phyloP scores from a whole-genome alignment of 2,329 filamentous ascomycete genomes.

The Verticillium zaregamsianum region DNA sequence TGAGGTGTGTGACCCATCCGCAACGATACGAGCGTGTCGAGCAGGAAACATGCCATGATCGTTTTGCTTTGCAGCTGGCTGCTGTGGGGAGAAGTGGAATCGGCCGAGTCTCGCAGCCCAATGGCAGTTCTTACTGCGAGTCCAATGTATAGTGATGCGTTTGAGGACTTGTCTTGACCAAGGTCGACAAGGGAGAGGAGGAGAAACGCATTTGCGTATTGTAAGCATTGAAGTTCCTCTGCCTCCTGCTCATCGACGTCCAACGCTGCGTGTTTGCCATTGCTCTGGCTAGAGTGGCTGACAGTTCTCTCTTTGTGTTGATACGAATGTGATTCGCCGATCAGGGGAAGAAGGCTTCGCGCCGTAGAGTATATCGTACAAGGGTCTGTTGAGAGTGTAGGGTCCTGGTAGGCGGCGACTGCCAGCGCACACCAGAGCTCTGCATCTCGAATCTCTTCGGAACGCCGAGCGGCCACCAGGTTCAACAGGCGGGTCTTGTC shows the following conservation, averaged over 20 bases:
- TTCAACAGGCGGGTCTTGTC: constrained; percentile 57
- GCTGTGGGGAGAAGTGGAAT: neutral
- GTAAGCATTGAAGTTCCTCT: constrained; percentile 2
- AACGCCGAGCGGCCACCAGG: constrained; percentile 16
- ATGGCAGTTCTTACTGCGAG: constrained; percentile 46
- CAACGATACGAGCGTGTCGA: constrained; percentile 56
- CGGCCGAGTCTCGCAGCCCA: constrained; percentile 3
- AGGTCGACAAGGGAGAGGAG: constrained; percentile 61
- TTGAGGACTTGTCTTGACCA: constrained; percentile 48
- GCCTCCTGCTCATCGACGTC: neutral
- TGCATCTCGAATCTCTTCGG: constrained; percentile 40
- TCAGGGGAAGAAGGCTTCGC: constrained; percentile 41
- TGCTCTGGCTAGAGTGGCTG: neutral
- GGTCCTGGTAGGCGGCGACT: constrained; percentile 52
- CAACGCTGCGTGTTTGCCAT: neutral
- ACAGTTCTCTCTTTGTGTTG: neutral
- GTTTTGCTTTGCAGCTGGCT: neutral
- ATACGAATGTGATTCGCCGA: constrained; percentile 28
- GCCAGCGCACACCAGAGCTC: constrained; percentile 58
- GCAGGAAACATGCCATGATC: constrained; percentile 53
- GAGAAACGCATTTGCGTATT: constrained; percentile 52
- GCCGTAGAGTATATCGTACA: constrained; percentile 46
- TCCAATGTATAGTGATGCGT: constrained; percentile 63
- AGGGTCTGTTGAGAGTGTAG: constrained; percentile 22
- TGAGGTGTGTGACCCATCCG: constrained; percentile 46